Evolutionary conservation across 2,329 filamentous ascomycete species (phyloP).

Genomic region (Zymoseptoria crescenta): DNA sequence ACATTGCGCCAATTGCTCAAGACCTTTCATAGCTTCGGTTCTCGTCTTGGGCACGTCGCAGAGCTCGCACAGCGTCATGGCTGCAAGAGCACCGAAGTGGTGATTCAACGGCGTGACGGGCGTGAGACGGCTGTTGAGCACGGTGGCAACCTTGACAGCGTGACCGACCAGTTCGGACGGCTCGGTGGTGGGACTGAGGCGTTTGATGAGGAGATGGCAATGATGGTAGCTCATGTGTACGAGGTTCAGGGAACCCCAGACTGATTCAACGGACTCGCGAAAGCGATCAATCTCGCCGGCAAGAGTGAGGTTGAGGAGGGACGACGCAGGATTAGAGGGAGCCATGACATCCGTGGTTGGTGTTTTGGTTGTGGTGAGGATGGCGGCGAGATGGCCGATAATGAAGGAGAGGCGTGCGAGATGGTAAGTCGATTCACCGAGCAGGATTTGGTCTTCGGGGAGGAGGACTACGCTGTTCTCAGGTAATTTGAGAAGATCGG

Average conservation of each 20-base stretch:
- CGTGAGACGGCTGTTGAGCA: slow-evolving; percentile 49
- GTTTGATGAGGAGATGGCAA: slow-evolving; percentile 55
- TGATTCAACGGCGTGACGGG: slow-evolving; percentile 58
- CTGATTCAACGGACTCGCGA: slow-evolving; percentile 53
- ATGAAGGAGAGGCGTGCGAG: slow-evolving; percentile 56
- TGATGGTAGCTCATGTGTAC: slow-evolving; percentile 66
- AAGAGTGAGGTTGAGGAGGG: slow-evolving; percentile 44
- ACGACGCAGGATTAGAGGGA: slow-evolving; percentile 34
- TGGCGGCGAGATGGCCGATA: slow-evolving; percentile 48
- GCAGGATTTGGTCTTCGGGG: slow-evolving; percentile 50
- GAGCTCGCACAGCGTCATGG: slow-evolving; percentile 55
- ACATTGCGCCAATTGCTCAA: slow-evolving; percentile 51
- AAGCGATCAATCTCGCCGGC: slow-evolving; percentile 57
- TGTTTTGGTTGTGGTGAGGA: slow-evolving; percentile 39
- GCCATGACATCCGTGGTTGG: slow-evolving; percentile 38
- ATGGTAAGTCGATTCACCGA: slow-evolving; percentile 58
- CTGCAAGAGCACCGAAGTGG: slow-evolving; percentile 55
- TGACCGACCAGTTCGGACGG: slow-evolving; percentile 53
- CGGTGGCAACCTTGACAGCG: slow-evolving; percentile 50
- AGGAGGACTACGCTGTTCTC: slow-evolving; percentile 54
- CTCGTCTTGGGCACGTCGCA: slow-evolving; percentile 47
- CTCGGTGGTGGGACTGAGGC: slow-evolving; percentile 50
- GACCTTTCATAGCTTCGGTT: slow-evolving; percentile 49
- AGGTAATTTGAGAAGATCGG: slow-evolving; percentile 54
- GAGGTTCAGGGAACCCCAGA: slow-evolving; percentile 47